Conservation (phyloP, 1,139 yeast genomes). For the Ogataea hybrid region DNA sequence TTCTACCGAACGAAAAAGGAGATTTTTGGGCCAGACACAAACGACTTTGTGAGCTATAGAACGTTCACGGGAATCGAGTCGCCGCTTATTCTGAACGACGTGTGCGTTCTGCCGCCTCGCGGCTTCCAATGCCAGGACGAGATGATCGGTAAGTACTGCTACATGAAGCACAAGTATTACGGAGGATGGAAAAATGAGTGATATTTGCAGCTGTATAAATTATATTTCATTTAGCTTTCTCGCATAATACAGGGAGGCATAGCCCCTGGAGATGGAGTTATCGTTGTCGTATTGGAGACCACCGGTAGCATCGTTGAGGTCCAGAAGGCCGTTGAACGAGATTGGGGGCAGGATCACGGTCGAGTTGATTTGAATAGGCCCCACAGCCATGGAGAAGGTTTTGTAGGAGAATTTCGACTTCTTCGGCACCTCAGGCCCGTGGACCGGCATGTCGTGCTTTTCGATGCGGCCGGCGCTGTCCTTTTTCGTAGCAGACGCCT, state of each 20-base stretch:
- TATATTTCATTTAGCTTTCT: background rate
- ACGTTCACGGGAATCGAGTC: constrained; percentile 64
- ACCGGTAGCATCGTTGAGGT: background rate
- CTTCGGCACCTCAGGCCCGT: constrained; percentile 16
- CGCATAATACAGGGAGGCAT: constrained; percentile 15
- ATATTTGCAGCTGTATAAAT: background rate
- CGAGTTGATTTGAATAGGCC: constrained; percentile 21
- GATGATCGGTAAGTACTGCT: constrained; percentile 12
- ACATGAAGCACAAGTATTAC: constrained; percentile 40
- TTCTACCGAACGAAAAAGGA: constrained; percentile 33
- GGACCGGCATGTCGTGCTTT: constrained; percentile 2
- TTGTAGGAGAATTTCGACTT: constrained; percentile 15
- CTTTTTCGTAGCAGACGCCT: background rate
- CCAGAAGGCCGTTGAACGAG: constrained; percentile 18
- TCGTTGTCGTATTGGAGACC: constrained; percentile 7
- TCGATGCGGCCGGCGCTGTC: constrained; percentile 2
- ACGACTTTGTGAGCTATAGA: constrained; percentile 40
- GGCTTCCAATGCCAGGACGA: constrained; percentile 15
- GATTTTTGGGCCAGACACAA: constrained; percentile 16
- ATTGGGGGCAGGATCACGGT: constrained; percentile 19
- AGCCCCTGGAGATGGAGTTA: constrained; percentile 11
- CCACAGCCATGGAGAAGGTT: constrained; percentile 14
- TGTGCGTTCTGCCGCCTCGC: constrained; percentile 64
- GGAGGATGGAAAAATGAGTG: constrained; percentile 62
- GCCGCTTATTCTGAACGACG: constrained; percentile 70